phyloP scores from a whole-genome alignment of 2,329 filamentous ascomycete species.

The Cephalotrichum gorgonifer region DNA sequence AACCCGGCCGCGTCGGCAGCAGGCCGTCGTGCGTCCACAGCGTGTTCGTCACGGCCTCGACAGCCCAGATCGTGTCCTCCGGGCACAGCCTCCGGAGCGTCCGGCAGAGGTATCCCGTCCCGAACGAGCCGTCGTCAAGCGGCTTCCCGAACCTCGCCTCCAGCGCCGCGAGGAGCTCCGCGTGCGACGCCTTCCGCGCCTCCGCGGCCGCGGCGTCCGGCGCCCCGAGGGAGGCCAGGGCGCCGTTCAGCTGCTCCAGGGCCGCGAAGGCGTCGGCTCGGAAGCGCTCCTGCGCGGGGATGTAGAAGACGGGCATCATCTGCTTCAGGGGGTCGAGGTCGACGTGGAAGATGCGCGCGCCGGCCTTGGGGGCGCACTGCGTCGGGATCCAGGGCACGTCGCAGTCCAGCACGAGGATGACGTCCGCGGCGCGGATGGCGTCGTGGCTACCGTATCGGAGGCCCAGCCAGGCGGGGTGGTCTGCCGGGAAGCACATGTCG shows the following conservation, averaged over 20 bases:
- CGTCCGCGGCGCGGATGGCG: constrained; percentile 64
- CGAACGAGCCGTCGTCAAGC: constrained; percentile 40
- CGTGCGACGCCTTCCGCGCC: constrained; percentile 46
- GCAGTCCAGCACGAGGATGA: constrained; percentile 77
- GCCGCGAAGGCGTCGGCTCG: constrained; percentile 54
- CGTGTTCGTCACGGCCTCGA: constrained; percentile 71
- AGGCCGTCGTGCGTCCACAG: constrained; percentile 60
- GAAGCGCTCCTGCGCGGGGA: constrained; percentile 55
- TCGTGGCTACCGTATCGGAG: constrained; percentile 66
- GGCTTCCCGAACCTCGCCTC: constrained; percentile 40
- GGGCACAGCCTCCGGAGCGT: constrained; percentile 21
- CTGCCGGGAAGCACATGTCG: constrained; percentile 71
- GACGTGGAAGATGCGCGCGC: constrained; percentile 50
- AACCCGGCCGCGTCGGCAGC: constrained; percentile 55
- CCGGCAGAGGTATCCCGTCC: constrained; percentile 27
- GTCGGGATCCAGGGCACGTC: constrained; percentile 94
- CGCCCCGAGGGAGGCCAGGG: constrained; percentile 38
- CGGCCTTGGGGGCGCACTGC: constrained; percentile 43
- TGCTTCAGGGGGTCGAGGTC: constrained; percentile 59
- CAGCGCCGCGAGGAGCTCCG: constrained; percentile 49
- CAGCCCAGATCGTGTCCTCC: constrained; percentile 56
- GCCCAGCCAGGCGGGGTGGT: constrained; percentile 59
- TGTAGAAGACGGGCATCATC: constrained; percentile 65
- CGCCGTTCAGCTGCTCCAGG: constrained; percentile 57
- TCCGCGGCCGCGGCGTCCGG: constrained; percentile 20